phyloP scores from a whole-genome alignment of 805 yeast species.

The Ogataea degrootiae region DNA sequence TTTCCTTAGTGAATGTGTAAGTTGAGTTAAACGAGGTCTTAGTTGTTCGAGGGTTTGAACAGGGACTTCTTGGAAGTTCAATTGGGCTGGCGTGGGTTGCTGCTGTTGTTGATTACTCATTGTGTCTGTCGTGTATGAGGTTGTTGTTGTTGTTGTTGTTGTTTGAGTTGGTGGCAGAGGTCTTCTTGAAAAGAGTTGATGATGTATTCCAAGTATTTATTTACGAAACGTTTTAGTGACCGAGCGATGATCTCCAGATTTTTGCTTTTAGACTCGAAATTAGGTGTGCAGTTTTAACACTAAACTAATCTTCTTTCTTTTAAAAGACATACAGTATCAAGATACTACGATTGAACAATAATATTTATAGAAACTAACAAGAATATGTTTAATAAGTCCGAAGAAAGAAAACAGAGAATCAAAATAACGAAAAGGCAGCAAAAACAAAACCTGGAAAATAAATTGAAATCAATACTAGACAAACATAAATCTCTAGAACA shows the following conservation, averaged over 20 bases:
- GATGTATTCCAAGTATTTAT: no score
- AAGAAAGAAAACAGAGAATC: constrained; percentile 4
- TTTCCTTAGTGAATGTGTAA: constrained; percentile 55
- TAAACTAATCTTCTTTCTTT: no score
- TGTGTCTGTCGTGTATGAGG: constrained; percentile 11
- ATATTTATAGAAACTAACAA: not conserved
- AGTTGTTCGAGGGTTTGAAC: constrained; percentile 58
- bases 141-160: not conserved
- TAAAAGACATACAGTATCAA: no score
- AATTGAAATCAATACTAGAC: constrained; percentile 5
- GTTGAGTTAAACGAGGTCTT: constrained; percentile 55
- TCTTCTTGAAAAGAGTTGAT: no score
- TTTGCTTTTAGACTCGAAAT: no score
- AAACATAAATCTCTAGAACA: constrained; percentile 6
- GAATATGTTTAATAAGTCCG: constrained; percentile 1
- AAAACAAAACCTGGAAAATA: constrained; percentile 5
- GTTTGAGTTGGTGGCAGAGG: not conserved
- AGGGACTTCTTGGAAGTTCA: constrained; percentile 41
- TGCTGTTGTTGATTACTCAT: constrained; percentile 1
- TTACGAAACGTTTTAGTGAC: no score
- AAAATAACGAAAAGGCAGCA: constrained; percentile 4
- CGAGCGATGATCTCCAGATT: no score
- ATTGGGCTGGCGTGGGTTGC: constrained; percentile 7
- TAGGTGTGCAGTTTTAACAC: no score
- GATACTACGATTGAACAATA: not conserved